Evolutionary conservation across 2,329 filamentous ascomycete genomes (phyloP), one percentile per base, ranked within the genome.

Genomic region (Ascochyta clinopodiicola): DNA sequence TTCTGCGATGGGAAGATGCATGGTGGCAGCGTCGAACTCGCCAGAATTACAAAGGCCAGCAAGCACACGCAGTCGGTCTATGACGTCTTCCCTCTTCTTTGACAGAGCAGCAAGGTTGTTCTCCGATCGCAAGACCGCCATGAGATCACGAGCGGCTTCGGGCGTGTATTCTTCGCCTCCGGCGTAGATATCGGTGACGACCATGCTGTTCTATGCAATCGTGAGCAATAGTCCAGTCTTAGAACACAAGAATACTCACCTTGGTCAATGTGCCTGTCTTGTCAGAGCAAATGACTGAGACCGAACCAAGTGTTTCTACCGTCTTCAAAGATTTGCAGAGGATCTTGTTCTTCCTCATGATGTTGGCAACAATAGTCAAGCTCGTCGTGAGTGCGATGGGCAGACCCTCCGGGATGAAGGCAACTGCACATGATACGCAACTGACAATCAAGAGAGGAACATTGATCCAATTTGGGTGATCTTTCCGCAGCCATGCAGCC

Each of bases 291-390:
- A 92, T 87, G 7, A 90, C 84, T 0, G 87, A 89, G 1, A 91
- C 88, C 0, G 86, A 82, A 0, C 89, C 89, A 0, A 92, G 81
- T 0, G 89, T 92, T 74, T 92, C 89, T 0, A 91, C 88, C 0
- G 89, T 92, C 75, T 90, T 90, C 42, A 93, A 80, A 0, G 87
- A 90, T 76, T 92, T 92, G 84, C 89, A 92, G 8, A 92, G 81
- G 38, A 92, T 86, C 68, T 89, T 88, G 72, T 92, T 88, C 75
- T 88, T 87, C 60, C 82, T 82, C 90, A 93, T 92, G 63, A 90
- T 82, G 60, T 88, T 90, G 19, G 90, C 89, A 1, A 86, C 88
- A 56, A 93, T 92, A 0, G 89, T 92, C 60, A 93, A 79, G 17
- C 86, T 88, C 1, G 86, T 85, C 1, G 73, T 75, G 1, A 75